These are phyloP conservation scores for Sclerotiophoma versabilis DNA, from an alignment of 2,329 filamentous ascomycete genomes.

Conservation along the genomic window DNA sequence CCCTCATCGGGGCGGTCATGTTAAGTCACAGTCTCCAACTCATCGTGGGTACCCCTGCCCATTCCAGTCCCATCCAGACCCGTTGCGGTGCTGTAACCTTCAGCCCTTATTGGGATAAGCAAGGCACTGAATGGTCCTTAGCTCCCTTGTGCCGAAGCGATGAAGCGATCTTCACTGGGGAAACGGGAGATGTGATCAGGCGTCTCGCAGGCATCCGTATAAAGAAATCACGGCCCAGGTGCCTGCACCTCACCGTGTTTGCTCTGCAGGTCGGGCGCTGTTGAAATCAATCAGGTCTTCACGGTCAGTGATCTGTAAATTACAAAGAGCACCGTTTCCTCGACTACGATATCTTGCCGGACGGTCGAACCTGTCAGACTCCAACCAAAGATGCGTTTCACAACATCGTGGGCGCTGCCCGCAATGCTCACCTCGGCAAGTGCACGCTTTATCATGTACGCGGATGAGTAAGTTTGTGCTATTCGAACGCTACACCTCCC, in stretches of 20 bases:
- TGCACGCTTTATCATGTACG: conserved; percentile 44
- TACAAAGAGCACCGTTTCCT: conserved; percentile 6
- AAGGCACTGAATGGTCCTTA: conserved; percentile 12
- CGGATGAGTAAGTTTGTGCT: conserved; percentile 38
- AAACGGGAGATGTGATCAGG: conserved; percentile 15
- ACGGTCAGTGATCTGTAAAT: neutral
- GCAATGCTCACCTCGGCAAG: conserved; percentile 19
- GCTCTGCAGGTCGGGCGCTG: conserved; percentile 17
- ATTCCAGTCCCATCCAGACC: conserved; percentile 12
- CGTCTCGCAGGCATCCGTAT: conserved; percentile 11
- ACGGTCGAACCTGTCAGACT: neutral
- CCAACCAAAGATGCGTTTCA: conserved; percentile 32
- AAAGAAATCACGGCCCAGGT: conserved; percentile 7
- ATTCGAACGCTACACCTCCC: too few relatives aligned
- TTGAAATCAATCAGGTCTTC: neutral
- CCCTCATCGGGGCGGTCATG: neutral
- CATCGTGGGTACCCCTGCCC: conserved; percentile 3
- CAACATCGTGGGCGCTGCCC: conserved; percentile 20
- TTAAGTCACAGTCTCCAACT: neutral
- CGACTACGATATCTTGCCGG: neutral
- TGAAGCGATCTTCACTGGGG: conserved; percentile 12
- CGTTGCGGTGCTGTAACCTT: conserved; percentile 13
- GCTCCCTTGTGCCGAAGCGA: conserved; percentile 17
- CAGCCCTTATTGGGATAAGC: conserved; percentile 13
- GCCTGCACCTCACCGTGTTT: conserved; percentile 14